Conservation (phyloP, 2,329 filamentous ascomycete genomes). For the Verruconis gallopava region DNA sequence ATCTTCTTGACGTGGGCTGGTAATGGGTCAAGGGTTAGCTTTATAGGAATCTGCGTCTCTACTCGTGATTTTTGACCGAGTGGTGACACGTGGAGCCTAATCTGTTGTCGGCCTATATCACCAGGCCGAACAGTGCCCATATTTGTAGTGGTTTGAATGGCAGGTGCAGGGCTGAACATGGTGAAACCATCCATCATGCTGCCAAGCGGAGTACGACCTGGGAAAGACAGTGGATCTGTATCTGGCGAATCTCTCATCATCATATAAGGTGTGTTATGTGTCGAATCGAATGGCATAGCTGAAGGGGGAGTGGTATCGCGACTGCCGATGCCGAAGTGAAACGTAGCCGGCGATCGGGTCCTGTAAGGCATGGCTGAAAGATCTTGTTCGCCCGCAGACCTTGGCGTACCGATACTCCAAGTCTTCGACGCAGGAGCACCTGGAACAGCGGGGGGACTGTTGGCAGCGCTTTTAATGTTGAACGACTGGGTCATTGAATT, state of each 20-base stretch:
- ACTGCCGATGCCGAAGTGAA: constrained; percentile 5
- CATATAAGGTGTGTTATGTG: constrained; percentile 5
- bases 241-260: constrained; percentile 9
- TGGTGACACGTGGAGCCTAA: constrained; percentile 4
- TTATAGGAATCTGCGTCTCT: constrained; percentile 89
- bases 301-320: constrained; percentile 8
- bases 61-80: constrained; percentile 64
- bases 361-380: not conserved
- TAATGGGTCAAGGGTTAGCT: constrained; percentile 62
- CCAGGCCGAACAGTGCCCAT: constrained; percentile 1
- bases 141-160: constrained; percentile 1
- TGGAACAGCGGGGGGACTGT: constrained; percentile 6
- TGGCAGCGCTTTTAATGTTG: constrained; percentile 7
- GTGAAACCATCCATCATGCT: constrained; percentile 15
- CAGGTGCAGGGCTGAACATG: not conserved
- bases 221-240: constrained; percentile 16
- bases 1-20: constrained; percentile 66
- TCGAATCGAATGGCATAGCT: constrained; percentile 4
- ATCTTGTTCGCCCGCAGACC: constrained; percentile 1
- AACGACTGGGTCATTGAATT: constrained; percentile 6
- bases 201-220: constrained; percentile 7
- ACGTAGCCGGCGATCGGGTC: constrained; percentile 6
- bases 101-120: constrained; percentile 8
- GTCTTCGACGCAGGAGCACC: not conserved
- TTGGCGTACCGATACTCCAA: constrained; percentile 3